Conservation (phyloP, 768 basidiomycete species). For the Fistulinella prunicolor region DNA sequence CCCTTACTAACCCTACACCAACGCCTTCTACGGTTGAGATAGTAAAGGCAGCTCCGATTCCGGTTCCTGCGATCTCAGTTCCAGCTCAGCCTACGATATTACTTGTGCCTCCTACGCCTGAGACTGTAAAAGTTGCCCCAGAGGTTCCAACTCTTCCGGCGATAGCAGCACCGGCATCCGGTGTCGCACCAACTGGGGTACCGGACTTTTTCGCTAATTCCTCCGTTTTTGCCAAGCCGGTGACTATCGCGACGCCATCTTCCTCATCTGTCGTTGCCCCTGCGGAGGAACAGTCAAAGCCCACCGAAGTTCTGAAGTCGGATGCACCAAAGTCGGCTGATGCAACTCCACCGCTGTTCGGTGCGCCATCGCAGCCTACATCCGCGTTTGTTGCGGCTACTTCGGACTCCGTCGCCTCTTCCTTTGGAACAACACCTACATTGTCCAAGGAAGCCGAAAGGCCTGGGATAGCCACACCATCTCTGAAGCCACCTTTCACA, state of each 20-base stretch:
- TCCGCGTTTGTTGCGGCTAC: constrained; percentile 5
- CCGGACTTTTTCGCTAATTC: constrained; percentile 68
- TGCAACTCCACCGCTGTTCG: constrained; percentile 11
- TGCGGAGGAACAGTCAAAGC: constrained; percentile 13
- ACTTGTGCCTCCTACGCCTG: constrained; percentile 25
- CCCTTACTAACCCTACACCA: constrained; percentile 42
- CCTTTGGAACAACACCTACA: constrained; percentile 6
- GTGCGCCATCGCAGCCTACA: constrained; percentile 5
- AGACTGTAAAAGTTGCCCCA: constrained; percentile 19
- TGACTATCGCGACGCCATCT: constrained; percentile 11
- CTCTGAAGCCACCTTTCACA: constrained; percentile 24
- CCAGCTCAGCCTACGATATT: constrained; percentile 22
- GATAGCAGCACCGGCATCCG: constrained; percentile 6
- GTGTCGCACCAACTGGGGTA: constrained; percentile 26
- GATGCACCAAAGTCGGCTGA: constrained; percentile 7
- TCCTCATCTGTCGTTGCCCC: constrained; percentile 23
- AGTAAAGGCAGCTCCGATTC: constrained; percentile 12
- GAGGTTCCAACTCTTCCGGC: constrained; percentile 1
- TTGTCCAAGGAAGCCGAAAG: constrained; percentile 20
- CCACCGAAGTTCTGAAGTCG: not conserved
- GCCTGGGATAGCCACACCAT: constrained; percentile 4
- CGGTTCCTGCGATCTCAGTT: constrained; percentile 12
- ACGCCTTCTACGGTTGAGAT: constrained; percentile 15
- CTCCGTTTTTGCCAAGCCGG: constrained; percentile 41
- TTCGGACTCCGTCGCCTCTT: constrained; percentile 3